Evolutionary conservation across 257 asterid species (phyloP), one percentile per base, ranked within the genome.

Genomic region (Hygrophila difformis): DNA sequence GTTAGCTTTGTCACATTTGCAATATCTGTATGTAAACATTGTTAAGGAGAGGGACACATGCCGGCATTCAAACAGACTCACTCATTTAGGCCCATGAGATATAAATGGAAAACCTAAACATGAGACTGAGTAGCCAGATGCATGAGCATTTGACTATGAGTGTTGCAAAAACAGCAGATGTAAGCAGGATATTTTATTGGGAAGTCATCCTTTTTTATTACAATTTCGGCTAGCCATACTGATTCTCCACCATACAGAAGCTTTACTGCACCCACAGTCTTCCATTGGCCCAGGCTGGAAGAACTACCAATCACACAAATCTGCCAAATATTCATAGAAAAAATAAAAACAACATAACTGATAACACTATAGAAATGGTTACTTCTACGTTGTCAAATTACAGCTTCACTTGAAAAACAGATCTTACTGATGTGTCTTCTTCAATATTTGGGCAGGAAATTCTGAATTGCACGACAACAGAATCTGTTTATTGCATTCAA

Each of bases 111-210:
- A 33, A 33, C 12, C 6, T 12, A 33, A 33, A 33, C 37, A 33
- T 33, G 37, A 5, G 3, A 8, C 8, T 4, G 8, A 39, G 38
- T 43, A 44, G 36, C 59, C 18, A 51, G 26, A 26, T 47, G 34
- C 14, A 47, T 22, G 16, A 56, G 47, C 37, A 59, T 47, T 24
- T 34, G 41, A 53, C 17, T 39, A 53, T 20, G n/a, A n/a, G n/a
- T n/a, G 19, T 24, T 28, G 19, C 41, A 56, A 48, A 35, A 16
- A 64, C 12, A 51, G 53, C 44, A 37, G 37, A 62, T 14, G 4
- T 22, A 8, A 3, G 9, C 76, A 79, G 98, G 98, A 86, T 91
- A 91, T 91, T 76, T 75, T 57, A 91, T 37, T 53, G 98, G 98
- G 39, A 91, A 82, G 53, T 86, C 96, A 22, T 74, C 81, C 64